Evolutionary conservation across 2,329 filamentous ascomycete species (phyloP).

Genomic region (Fonsecaea multimorphosa): DNA sequence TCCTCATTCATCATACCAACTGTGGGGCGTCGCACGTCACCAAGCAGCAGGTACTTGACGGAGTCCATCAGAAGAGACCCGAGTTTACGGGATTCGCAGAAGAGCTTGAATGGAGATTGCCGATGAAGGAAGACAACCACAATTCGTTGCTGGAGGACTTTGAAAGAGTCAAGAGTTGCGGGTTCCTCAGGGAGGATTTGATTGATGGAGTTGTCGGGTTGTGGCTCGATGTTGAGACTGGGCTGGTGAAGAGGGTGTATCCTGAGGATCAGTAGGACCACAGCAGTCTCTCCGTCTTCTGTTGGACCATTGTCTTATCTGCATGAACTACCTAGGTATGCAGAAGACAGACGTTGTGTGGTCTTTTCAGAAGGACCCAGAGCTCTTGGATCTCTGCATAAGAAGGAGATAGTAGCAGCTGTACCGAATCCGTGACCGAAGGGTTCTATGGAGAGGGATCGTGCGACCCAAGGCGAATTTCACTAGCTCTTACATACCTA

Average conservation of each 20-base stretch:
- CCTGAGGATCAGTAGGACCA: background rate
- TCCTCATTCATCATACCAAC: constrained; percentile 24
- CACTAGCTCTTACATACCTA: no score
- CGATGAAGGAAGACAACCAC: constrained; percentile 18
- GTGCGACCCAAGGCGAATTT: no score
- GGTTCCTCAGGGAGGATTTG: constrained; percentile 20
- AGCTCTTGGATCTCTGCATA: no score
- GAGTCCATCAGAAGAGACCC: constrained; percentile 17
- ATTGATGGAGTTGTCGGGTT: constrained; percentile 18
- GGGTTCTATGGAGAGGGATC: no score
- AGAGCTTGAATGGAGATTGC: constrained; percentile 14
- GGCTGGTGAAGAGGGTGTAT: constrained; percentile 16
- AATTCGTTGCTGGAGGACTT: constrained; percentile 16
- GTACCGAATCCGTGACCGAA: no score
- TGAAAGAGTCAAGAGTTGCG: constrained; percentile 11
- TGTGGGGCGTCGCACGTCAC: constrained; percentile 25
- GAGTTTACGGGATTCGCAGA: constrained; percentile 9
- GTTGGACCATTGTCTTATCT: no score
- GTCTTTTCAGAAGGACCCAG: no score
- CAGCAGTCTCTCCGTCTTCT: background rate
- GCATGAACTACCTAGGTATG: no score
- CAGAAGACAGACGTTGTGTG: no score
- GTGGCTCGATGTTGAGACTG: constrained; percentile 26
- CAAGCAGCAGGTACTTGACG: constrained; percentile 9
- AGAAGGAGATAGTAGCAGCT: no score